phyloP scores from a whole-genome alignment of 352 stramenopile genomes.

The Phytopythium delawarense region DNA sequence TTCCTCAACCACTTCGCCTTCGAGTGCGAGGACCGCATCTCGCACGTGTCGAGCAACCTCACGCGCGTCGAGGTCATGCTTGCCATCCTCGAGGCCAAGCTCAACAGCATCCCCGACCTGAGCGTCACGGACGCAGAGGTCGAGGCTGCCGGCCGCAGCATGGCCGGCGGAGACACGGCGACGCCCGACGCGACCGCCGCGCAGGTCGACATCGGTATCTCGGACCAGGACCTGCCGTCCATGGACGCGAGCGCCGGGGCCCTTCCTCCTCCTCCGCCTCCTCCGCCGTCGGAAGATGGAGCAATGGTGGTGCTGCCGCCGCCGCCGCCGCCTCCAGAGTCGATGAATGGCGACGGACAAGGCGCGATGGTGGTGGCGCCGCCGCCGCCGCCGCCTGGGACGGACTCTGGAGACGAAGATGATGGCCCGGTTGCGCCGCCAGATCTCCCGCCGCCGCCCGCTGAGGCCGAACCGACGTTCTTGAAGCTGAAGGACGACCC shows the following conservation, averaged over 20 bases:
- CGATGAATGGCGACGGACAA: conserved; percentile 5
- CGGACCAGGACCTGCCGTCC: conserved; percentile 56
- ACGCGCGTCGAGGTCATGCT: conserved; percentile 82
- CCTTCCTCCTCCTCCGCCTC: conserved; percentile 23
- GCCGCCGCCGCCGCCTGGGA: conserved; percentile 24
- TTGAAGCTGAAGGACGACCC: conserved; percentile 85
- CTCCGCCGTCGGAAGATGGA: conserved; percentile 11
- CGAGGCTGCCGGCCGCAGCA: conserved; percentile 25
- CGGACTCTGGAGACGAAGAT: conserved; percentile 21
- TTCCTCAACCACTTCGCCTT: conserved; percentile 87
- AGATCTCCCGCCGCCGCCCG: conserved; percentile 1
- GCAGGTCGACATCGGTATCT: conserved; percentile 52
- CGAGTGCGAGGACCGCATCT: conserved; percentile 80
- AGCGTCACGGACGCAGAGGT: conserved; percentile 60
- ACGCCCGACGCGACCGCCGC: conserved; percentile 7
- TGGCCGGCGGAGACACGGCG: conserved; percentile 14
- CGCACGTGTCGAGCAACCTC: conserved; percentile 62
- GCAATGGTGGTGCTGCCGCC: conserved; percentile 31
- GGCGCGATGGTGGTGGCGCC: conserved; percentile 18
- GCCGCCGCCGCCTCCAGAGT: conserved; percentile 35
- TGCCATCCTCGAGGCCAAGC: conserved; percentile 81
- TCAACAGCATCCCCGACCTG: conserved; percentile 81
- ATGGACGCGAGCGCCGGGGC: conserved; percentile 33
- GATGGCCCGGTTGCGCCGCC: conserved; percentile 7
- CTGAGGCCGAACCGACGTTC: conserved; percentile 24